Conservation (phyloP, 345 rosid genomes). For the Salix koriyanagi region DNA sequence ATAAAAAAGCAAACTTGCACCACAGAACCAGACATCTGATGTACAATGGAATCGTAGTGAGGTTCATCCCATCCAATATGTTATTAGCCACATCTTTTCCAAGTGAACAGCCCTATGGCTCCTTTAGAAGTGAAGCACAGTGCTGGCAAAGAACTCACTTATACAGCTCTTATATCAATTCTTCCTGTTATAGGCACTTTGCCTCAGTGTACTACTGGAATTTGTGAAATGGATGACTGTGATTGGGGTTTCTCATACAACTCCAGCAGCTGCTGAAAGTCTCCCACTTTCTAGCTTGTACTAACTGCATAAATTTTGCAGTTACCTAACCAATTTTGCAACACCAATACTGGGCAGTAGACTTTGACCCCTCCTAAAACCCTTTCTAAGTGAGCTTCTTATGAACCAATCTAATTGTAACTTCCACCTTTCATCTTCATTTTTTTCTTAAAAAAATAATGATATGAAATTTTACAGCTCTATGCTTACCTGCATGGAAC, state of each 20-base stretch:
- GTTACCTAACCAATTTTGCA: background rate
- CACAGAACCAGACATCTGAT: background rate
- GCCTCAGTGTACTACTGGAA: background rate
- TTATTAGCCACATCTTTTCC: background rate
- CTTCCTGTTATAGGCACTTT: background rate
- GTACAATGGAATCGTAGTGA: background rate
- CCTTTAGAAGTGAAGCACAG: background rate
- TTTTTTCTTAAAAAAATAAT: background rate
- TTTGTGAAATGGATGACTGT: background rate
- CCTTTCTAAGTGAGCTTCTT: background rate
- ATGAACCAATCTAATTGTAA: background rate
- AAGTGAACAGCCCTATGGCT: background rate
- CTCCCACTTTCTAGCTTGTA: background rate
- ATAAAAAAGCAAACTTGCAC: background rate
- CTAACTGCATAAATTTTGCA: background rate
- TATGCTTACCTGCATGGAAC: conserved; percentile 53
- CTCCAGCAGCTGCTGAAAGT: background rate
- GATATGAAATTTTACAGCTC: background rate
- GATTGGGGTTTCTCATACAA: background rate
- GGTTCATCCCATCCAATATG: background rate
- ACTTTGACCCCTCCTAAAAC: background rate
- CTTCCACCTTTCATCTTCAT: background rate
- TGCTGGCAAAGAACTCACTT: background rate
- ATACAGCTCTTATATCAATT: background rate
- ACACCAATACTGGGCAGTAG: background rate